Evolutionary conservation across 768 basidiomycete species (phyloP), one percentile per base, ranked within the genome.

Genomic region (Neoboletus magnificus): DNA sequence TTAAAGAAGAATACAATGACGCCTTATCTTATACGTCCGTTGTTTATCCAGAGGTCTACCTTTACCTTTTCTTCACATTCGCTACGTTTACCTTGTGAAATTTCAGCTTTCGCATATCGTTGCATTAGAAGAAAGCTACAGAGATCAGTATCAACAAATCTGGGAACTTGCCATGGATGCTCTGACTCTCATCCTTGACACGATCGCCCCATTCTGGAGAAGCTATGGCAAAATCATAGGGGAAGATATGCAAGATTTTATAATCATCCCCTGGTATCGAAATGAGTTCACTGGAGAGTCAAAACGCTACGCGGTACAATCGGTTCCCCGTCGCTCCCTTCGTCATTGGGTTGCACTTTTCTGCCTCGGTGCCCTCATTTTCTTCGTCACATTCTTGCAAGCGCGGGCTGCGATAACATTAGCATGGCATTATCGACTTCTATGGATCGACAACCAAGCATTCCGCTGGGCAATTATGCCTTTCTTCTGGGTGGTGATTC

Each of bases 101-200:
- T 40, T 46, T 23, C 36, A 91, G 89, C 76, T 91, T 22, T 89
- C 88, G 2, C 76, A 81, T 43, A 84, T 90, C 39, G 77, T 85
- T 11, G 86, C 79, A 4, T 63, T 91, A 36, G 87, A 91, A 65
- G 89, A 91, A 70, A 87, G 83, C 63, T 90, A 90, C 70, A 82
- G 81, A 62, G 86, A 90, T 63, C 85, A 85, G 55, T 91, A 89
- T 59, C 87, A 91, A 61, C 86, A 89, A 59, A 69, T 91, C 50
- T 91, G 88, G 88, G 89, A 90, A 58, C 74, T 91, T 52, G 89
- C 85, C 18, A 85, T 90, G 80, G 86, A 89, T 54, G 84, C 83
- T 0, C 74, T 91, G 52, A 90, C 89, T 0, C 78, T 91, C 53
- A 71, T 91, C 47, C 76, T 91, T 42, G 89, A 90, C 62, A 85